Conservation (phyloP, 169 alveolate genomes). For the Cyclospora cayetanensis region DNA sequence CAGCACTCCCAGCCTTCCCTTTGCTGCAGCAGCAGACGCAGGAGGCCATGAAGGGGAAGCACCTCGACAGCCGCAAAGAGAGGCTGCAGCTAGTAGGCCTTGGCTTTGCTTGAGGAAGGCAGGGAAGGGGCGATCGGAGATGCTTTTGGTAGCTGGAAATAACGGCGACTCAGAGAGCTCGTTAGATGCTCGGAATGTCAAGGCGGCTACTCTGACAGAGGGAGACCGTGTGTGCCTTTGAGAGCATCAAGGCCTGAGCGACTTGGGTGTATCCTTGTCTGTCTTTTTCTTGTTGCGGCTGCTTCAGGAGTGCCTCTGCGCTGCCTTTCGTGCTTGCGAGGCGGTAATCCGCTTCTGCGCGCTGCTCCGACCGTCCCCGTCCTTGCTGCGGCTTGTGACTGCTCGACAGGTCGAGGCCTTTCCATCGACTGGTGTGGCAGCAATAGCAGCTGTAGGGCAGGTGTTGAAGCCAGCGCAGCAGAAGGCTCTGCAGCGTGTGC, state of each 20-base stretch:
- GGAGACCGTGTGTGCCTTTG: too few species aligned
- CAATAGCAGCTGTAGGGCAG: background rate
- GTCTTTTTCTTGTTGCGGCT: conserved; percentile 10
- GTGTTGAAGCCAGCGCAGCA: conserved; percentile 31
- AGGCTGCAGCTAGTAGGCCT: conserved; percentile 1
- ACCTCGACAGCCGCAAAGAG: background rate
- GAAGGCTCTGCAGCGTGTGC: conserved; percentile 21
- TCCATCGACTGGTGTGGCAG: background rate
- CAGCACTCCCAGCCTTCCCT: conserved; percentile 37
- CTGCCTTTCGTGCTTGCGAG: conserved; percentile 17
- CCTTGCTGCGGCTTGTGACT: background rate
- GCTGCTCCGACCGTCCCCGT: conserved; percentile 11
- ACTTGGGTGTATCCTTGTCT: too few species aligned
- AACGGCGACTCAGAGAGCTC: too few species aligned
- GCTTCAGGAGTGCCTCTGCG: conserved; percentile 18
- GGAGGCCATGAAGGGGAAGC: background rate
- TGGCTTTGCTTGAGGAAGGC: background rate
- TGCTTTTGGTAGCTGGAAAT: too few species aligned
- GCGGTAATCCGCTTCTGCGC: conserved; percentile 1
- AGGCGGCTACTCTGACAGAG: too few species aligned
- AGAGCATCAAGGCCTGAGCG: too few species aligned
- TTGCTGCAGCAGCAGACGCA: conserved; percentile 51
- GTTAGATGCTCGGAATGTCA: too few species aligned
- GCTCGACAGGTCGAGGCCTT: background rate
- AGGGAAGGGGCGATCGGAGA: too few species aligned